A percentile compares a stretch with the other conserved stretches of the same genome.
phyloP scores from a whole-genome alignment of 164 flowering plant species.

The Liriodendron chinense region DNA sequence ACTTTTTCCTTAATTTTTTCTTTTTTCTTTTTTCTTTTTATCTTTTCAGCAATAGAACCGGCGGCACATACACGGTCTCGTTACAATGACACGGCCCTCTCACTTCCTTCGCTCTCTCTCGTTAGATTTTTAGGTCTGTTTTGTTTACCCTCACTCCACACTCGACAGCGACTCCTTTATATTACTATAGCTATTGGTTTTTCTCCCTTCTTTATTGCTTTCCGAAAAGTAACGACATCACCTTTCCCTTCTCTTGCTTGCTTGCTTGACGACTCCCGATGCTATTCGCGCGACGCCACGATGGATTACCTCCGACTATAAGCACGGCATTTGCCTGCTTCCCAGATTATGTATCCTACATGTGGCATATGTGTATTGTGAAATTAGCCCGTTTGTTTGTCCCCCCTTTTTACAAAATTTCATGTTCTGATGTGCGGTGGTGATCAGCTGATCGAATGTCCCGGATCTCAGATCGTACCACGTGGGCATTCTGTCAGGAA shows the following conservation, averaged over 20 bases:
- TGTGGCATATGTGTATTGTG: not conserved
- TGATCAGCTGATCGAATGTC: too few relatives aligned
- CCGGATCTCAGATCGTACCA: too few relatives aligned
- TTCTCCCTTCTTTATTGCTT: constrained; percentile 5
- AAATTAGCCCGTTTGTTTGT: too few relatives aligned
- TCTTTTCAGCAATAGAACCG: not conserved
- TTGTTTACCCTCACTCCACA: not conserved
- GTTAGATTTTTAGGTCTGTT: too few relatives aligned
- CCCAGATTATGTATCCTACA: not conserved
- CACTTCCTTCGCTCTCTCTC: too few relatives aligned
- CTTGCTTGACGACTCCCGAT: not conserved
- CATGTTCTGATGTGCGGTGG: too few relatives aligned
- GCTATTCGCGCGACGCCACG: not conserved
- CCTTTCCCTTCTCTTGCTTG: not conserved
- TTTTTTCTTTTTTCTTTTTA: not conserved
- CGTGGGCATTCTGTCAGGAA: too few relatives aligned
- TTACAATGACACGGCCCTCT: not conserved
- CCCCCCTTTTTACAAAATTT: too few relatives aligned
- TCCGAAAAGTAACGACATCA: constrained; percentile 7
- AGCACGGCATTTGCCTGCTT: not conserved
- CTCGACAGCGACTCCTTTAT: constrained; percentile 5
- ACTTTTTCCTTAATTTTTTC: not conserved
- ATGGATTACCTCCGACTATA: not conserved
- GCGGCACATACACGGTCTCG: not conserved
- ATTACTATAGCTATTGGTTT: not conserved